Evolutionary conservation across 306 rosid genomes (phyloP).

Genomic region (Gynostemma pentaphyllum): DNA sequence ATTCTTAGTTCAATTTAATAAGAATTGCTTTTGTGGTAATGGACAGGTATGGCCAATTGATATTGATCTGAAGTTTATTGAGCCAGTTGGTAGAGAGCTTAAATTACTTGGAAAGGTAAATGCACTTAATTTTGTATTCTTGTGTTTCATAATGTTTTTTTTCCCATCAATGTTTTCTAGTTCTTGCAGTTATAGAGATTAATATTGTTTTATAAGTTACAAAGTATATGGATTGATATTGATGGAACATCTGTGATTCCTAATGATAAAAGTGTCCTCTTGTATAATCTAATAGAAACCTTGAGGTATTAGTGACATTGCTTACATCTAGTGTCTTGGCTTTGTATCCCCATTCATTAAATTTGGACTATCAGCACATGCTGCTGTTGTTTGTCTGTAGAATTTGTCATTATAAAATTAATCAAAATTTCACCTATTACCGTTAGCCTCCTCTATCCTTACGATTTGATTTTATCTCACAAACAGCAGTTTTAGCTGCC

Average conservation of each 20-base stretch:
- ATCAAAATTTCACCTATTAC: too few species aligned
- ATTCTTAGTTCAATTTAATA: background rate
- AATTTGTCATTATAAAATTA: too few species aligned
- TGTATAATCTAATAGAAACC: too few species aligned
- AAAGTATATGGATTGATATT: too few species aligned
- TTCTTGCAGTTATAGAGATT: background rate
- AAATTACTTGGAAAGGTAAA: slow-evolving; percentile 75
- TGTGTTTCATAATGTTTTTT: background rate
- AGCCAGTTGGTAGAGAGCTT: slow-evolving; percentile 89
- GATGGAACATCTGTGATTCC: background rate
- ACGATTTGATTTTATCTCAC: too few species aligned
- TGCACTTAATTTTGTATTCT: too few species aligned
- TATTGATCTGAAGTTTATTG: slow-evolving; percentile 58
- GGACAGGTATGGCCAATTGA: slow-evolving; percentile 83
- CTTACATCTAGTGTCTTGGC: background rate
- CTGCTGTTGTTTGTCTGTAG: too few species aligned
- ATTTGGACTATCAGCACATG: too few species aligned
- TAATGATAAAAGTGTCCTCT: too few species aligned
- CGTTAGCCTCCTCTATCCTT: too few species aligned
- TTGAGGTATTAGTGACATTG: background rate
- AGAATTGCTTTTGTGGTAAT: background rate
- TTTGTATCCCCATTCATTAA: too few species aligned
- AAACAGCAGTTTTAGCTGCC: background rate
- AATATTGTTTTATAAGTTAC: background rate
- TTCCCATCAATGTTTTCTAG: background rate